phyloP scores from a whole-genome alignment of 768 basidiomycete genomes.

The Termitomyces sp. region DNA sequence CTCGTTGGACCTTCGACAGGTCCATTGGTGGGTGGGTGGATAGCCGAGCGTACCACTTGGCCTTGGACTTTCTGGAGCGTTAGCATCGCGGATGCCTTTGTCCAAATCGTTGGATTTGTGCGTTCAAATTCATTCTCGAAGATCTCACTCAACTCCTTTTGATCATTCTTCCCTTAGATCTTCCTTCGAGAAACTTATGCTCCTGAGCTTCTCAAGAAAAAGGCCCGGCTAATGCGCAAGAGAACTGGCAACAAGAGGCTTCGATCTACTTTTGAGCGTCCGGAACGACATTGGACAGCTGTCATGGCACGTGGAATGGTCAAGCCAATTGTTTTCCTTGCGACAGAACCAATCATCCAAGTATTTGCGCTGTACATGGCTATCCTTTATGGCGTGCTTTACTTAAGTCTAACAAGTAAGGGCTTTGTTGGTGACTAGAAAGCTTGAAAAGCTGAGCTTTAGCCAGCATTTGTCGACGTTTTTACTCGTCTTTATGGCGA shows the following conservation, averaged over 20 bases:
- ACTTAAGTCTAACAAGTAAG: constrained; percentile 32
- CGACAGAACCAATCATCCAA: constrained; percentile 56
- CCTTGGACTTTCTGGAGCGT: constrained; percentile 60
- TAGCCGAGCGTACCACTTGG: constrained; percentile 48
- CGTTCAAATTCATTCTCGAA: constrained; percentile 19
- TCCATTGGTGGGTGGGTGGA: constrained; percentile 32
- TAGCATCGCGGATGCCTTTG: constrained; percentile 38
- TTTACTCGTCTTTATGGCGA: constrained; percentile 44
- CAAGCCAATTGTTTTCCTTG: constrained; percentile 53
- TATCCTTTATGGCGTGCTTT: constrained; percentile 49
- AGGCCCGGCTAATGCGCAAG: constrained; percentile 31
- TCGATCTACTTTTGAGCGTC: constrained; percentile 35
- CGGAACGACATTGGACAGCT: constrained; percentile 33
- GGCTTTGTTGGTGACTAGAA: constrained; percentile 2
- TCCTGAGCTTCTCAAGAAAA: constrained; percentile 40
- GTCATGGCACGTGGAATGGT: constrained; percentile 43
- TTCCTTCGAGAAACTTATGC: constrained; percentile 36
- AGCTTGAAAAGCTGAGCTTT: not conserved
- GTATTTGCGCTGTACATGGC: constrained; percentile 53
- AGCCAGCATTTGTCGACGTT: constrained; percentile 47
- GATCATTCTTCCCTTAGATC: constrained; percentile 7
- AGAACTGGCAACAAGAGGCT: constrained; percentile 23
- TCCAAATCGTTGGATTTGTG: constrained; percentile 45
- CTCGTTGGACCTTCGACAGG: constrained; percentile 39
- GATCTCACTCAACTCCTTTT: not conserved